Evolutionary conservation across 2,329 filamentous ascomycete genomes (phyloP), one percentile per base, ranked within the genome.

Genomic region (Elsinoe arachidis): DNA sequence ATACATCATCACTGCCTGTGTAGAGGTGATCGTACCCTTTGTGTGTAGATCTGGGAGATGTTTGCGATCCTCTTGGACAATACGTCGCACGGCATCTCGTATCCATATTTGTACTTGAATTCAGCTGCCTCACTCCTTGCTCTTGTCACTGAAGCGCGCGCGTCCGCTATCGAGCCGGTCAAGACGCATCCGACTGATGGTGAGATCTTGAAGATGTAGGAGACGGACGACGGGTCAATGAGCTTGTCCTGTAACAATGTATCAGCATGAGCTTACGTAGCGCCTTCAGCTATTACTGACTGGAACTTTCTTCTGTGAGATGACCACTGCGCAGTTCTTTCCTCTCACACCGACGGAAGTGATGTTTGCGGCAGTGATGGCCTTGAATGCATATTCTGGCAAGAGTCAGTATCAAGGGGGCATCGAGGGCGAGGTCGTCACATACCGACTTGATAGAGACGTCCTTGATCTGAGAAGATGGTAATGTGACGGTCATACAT

Each of bases 301-400:
- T 59, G 93, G 92, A 65, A 99, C 93, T 79, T 99, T 99, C 85
- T 99, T 99, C 78, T 99, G 93, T 61, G 93, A 97, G 72, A 99
- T 79, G 55, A 99, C 89, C 44, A 99, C 93, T 34, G 93, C 93
- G 69, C 92, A 97, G 77, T 93, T 84, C 81, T 99, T 99, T 74
- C 93, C 93, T 71, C 90, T 83, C 65, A 99, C 84, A 67, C 93
- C 93, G 73, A 99, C 83, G 61, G 93, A 93, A 80, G 95, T 99
- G 78, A 99, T 97, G 76, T 97, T 97, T 66, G 93, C 93, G 61
- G 93, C 92, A 66, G 93, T 99, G 76, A 99, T 99, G 59, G 93
- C 93, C 80, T 99, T 99, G 85, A 99, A 99, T 67, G 93, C 93
- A 92, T 99, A 99, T 82, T 99, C 93, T 97, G 72, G 49, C 43